These are phyloP conservation scores for Paulownia fortunei DNA, from an alignment of 257 asterid species.

Conservation along the genomic window DNA sequence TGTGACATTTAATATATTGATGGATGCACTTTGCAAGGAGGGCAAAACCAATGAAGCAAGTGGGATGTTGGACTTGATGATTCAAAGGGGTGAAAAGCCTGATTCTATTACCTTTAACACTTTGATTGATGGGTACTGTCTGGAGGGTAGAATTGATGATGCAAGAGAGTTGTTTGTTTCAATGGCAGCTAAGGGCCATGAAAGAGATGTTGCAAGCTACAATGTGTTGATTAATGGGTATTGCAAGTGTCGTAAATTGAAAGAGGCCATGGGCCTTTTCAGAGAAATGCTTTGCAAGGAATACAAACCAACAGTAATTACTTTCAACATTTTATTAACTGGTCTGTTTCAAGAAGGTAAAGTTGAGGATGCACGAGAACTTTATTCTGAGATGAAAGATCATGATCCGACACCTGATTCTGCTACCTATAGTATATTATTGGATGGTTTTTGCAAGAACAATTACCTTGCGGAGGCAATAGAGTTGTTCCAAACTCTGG, in stretches of 20 bases:
- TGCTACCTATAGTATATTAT: conserved; percentile 54
- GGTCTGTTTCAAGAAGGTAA: conserved; percentile 59
- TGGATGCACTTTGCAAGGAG: conserved; percentile 65
- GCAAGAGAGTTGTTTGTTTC: conserved; percentile 62
- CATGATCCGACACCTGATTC: conserved; percentile 46
- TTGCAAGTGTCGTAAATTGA: conserved; percentile 53
- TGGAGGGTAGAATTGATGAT: conserved; percentile 53
- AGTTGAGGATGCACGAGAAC: conserved; percentile 50
- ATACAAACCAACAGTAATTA: conserved; percentile 52
- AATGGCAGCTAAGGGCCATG: conserved; percentile 57
- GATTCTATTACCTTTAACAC: conserved; percentile 59
- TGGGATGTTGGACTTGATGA: conserved; percentile 65
- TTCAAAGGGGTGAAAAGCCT: conserved; percentile 67
- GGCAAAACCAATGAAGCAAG: conserved; percentile 63
- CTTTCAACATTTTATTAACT: conserved; percentile 60
- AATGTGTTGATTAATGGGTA: conserved; percentile 71
- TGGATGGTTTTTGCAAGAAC: conserved; percentile 73
- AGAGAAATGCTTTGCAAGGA: conserved; percentile 60
- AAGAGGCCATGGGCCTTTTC: conserved; percentile 58
- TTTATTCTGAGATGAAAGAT: conserved; percentile 52
- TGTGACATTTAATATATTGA: conserved; percentile 57
- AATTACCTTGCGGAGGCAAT: conserved; percentile 55
- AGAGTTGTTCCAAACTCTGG: conserved; percentile 56
- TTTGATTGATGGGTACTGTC: conserved; percentile 66
- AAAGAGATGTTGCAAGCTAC: conserved; percentile 47